Evolutionary conservation across 805 yeast species (phyloP).

Genomic region (Candida ortonii): DNA sequence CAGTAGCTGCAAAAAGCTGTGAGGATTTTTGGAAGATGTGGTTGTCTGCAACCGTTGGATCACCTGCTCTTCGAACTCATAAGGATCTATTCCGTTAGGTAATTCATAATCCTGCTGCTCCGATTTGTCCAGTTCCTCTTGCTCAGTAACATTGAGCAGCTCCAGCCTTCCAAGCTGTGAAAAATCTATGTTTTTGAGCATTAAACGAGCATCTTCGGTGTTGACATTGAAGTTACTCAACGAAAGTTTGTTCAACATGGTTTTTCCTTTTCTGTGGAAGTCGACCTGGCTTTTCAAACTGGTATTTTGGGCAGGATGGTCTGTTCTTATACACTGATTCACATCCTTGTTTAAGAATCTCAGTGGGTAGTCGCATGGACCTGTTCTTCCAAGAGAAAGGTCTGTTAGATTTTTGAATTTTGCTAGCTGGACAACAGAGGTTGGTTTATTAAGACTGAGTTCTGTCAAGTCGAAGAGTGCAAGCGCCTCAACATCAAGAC

Average conservation of each 20-base stretch:
- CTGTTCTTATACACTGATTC: slow-evolving; percentile 8
- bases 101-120: slow-evolving; percentile 13
- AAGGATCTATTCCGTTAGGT: slow-evolving; percentile 13
- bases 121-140: slow-evolving; percentile 2
- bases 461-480: slow-evolving; percentile 7
- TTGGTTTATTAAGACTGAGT: slow-evolving; percentile 4
- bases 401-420: slow-evolving; percentile 11
- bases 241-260: slow-evolving; percentile 15
- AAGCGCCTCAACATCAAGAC: slow-evolving; percentile 1
- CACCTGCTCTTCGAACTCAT: slow-evolving; percentile 13
- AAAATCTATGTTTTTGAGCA: slow-evolving; percentile 17
- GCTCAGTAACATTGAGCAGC: slow-evolving; percentile 20
- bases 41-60: slow-evolving; percentile 2
- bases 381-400: slow-evolving; percentile 13
- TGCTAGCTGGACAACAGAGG: slow-evolving; percentile 3
- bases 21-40: not conserved
- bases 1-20: slow-evolving; percentile 12
- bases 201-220: slow-evolving; percentile 12
- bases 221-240: slow-evolving; percentile 16
- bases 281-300: slow-evolving; percentile 6
- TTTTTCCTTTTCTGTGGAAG: slow-evolving; percentile 2
- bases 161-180: slow-evolving; percentile 15
- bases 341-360: slow-evolving; percentile 8
- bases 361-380: slow-evolving; percentile 14
- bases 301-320: slow-evolving; percentile 3